phyloP scores from a whole-genome alignment of 2,329 filamentous ascomycete genomes.

The Clarireedia homoeocarpa region DNA sequence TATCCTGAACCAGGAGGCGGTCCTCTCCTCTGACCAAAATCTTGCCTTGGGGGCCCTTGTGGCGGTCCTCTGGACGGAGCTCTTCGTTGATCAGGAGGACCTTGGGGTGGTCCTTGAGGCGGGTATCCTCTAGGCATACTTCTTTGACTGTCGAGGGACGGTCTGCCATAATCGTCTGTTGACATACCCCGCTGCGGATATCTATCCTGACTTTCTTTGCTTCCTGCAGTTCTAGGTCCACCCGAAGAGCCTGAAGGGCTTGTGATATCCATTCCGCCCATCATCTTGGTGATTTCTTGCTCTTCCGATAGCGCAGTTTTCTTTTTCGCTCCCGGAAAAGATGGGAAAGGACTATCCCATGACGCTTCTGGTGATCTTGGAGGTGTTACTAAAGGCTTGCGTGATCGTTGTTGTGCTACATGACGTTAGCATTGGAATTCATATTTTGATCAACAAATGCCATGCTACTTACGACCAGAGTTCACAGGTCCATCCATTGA shows the following conservation, averaged over 20 bases:
- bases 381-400: slow-evolving; percentile 26
- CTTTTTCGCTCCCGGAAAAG: slow-evolving; percentile 34
- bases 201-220: slow-evolving; percentile 20
- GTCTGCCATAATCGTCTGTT: slow-evolving; percentile 22
- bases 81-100: slow-evolving; percentile 20
- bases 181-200: slow-evolving; percentile 11
- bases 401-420: slow-evolving; percentile 14
- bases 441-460: not conserved
- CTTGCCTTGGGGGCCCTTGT: slow-evolving; percentile 12
- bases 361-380: slow-evolving; percentile 32
- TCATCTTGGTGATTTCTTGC: slow-evolving; percentile 26
- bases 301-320: slow-evolving; percentile 35
- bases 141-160: slow-evolving; percentile 22
- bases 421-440: not conserved
- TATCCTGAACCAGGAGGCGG: slow-evolving; percentile 14
- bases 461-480: slow-evolving; percentile 9
- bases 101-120: slow-evolving; percentile 17
- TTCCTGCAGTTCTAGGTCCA: slow-evolving; percentile 17
- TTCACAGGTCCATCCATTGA: slow-evolving; percentile 9
- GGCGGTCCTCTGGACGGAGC: slow-evolving; percentile 13
- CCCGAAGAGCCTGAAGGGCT: slow-evolving; percentile 10
- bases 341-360: slow-evolving; percentile 44
- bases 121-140: slow-evolving; percentile 19
- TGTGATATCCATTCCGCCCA: slow-evolving; percentile 24
- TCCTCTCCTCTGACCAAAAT: slow-evolving; percentile 2